These are phyloP conservation scores for Dimocarpus longan DNA, from an alignment of 345 rosid species.

Conservation along the genomic window DNA sequence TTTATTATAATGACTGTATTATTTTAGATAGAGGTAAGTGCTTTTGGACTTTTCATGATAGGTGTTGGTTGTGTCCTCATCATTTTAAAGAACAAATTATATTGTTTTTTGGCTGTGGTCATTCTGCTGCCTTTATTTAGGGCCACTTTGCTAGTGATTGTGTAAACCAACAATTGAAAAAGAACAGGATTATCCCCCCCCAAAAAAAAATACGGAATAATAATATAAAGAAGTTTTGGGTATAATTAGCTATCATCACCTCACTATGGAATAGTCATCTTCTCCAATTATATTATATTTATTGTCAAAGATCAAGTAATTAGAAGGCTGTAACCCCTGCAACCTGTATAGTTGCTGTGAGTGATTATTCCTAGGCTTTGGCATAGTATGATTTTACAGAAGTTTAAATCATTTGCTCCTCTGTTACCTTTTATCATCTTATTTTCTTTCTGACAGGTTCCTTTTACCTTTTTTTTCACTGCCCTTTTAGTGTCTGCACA, in stretches of 20 bases:
- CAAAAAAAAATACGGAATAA: no score
- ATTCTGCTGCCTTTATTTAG: neutral
- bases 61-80: neutral
- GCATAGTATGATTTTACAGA: slow-evolving; percentile 13
- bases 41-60: slow-evolving; percentile 19
- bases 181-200: neutral
- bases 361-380: neutral
- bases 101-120: neutral
- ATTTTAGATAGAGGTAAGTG: slow-evolving; percentile 84
- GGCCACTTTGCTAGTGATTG: neutral
- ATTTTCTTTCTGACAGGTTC: neutral
- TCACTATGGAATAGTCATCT: neutral
- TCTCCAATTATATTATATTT: neutral
- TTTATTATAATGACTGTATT: slow-evolving; percentile 84
- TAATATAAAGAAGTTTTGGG: neutral
- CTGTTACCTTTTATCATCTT: slow-evolving; percentile 14
- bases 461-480: slow-evolving; percentile 6
- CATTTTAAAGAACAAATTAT: neutral
- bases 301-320: neutral
- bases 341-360: neutral
- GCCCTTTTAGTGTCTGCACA: slow-evolving; percentile 74
- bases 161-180: neutral
- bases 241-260: neutral
- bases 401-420: neutral
- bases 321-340: neutral